Conservation (phyloP, 192 early-diverging fungal species). For the Podila clonocystis region DNA sequence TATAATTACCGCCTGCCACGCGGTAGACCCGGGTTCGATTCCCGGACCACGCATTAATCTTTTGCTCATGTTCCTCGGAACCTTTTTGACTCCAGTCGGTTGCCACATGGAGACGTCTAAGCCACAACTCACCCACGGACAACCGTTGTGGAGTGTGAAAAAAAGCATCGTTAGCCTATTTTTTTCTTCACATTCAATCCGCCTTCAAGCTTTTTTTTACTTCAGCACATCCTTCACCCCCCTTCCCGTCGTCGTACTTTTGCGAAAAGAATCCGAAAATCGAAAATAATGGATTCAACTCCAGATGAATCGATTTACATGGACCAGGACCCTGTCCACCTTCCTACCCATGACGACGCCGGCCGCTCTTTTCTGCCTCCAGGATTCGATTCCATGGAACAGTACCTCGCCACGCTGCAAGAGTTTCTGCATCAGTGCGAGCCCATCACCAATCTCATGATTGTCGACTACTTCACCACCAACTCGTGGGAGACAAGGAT, state of each 20-base stretch:
- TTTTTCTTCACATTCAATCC: background rate
- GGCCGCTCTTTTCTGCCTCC: slow-evolving; percentile 21
- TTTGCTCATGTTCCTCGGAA: background rate
- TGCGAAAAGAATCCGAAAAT: background rate
- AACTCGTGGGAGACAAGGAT: slow-evolving; percentile 57
- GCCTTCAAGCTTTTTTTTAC: background rate
- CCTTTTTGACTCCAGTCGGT: background rate
- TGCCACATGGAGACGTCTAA: background rate
- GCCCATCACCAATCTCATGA: slow-evolving; percentile 41
- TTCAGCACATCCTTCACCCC: background rate
- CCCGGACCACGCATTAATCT: slow-evolving; percentile 67
- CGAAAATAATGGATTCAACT: too few relatives aligned
- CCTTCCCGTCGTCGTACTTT: background rate
- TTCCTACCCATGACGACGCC: background rate
- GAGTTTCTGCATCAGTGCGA: slow-evolving; percentile 21
- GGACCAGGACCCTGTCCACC: too few relatives aligned
- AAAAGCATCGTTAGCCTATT: background rate
- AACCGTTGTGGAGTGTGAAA: background rate
- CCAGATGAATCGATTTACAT: too few relatives aligned
- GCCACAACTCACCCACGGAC: background rate
- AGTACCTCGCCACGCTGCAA: slow-evolving; percentile 21
- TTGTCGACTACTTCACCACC: slow-evolving; percentile 60
- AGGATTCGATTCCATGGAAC: slow-evolving; percentile 28
- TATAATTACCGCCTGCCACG: slow-evolving; percentile 83
- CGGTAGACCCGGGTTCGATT: slow-evolving; percentile 83